A percentile compares a stretch with the other conserved stretches of the same genome.
Conservation (phyloP, 495 filamentous ascomycete species). For the Staphylotrichum tortipilum region DNA sequence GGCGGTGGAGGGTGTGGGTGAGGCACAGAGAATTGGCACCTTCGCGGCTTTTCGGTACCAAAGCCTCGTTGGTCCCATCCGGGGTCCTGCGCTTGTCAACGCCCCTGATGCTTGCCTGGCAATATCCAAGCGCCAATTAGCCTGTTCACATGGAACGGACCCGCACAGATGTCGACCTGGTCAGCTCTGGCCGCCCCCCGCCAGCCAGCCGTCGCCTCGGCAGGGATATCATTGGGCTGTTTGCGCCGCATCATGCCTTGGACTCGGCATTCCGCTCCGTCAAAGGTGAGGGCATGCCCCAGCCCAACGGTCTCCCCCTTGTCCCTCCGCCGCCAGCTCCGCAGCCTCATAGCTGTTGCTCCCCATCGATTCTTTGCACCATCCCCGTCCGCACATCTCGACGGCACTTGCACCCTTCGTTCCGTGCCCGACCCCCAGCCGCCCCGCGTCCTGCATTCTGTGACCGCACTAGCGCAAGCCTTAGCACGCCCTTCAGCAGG, state of each 20-base stretch:
- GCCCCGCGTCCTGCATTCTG: background rate
- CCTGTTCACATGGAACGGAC: slow-evolving; percentile 17
- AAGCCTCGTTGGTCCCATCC: background rate
- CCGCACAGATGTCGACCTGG: background rate
- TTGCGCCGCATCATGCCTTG: slow-evolving; percentile 7
- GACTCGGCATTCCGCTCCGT: slow-evolving; percentile 21
- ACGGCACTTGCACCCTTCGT: slow-evolving; percentile 14
- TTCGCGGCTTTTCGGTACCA: background rate
- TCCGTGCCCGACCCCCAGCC: slow-evolving; percentile 1
- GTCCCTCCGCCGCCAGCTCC: background rate
- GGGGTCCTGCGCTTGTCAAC: slow-evolving; percentile 3
- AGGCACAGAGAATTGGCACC: slow-evolving; percentile 19
- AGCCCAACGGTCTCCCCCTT: slow-evolving; percentile 5
- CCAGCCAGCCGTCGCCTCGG: slow-evolving; percentile 8
- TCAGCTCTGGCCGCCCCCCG: background rate
- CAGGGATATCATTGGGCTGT: slow-evolving; percentile 8
- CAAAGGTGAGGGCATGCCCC: slow-evolving; percentile 4
- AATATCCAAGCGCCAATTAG: slow-evolving; percentile 24
- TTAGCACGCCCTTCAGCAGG: no score
- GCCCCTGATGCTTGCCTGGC: slow-evolving; percentile 6
- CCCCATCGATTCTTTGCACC: background rate
- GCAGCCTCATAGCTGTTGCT: background rate
- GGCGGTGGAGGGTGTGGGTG: slow-evolving; percentile 8
- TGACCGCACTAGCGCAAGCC: background rate
- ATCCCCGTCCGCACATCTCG: background rate